Conservation (phyloP, 257 asterid genomes). For the Solanum lycopersicoides region DNA sequence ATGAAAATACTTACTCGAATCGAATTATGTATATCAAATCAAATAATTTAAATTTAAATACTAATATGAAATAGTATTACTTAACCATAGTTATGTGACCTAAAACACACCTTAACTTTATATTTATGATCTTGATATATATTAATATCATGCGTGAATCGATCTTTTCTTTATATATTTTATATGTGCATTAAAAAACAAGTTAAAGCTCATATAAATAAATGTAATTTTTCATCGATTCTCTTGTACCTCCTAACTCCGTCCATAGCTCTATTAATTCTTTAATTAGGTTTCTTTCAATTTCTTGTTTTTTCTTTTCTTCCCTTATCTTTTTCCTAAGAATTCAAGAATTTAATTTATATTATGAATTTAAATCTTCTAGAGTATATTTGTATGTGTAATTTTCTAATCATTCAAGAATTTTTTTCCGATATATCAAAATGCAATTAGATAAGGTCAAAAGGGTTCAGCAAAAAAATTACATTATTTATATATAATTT, state of each 20-base stretch:
- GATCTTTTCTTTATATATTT: neutral
- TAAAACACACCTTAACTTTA: neutral
- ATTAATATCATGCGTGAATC: neutral
- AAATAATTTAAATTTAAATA: neutral
- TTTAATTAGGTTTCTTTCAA: neutral
- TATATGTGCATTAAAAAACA: neutral
- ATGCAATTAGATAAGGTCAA: neutral
- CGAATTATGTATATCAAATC: neutral
- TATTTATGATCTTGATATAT: neutral
- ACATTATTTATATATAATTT: no score
- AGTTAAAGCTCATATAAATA: rapidly evolving
- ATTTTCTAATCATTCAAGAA: neutral
- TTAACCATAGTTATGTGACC: neutral
- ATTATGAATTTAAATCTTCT: neutral
- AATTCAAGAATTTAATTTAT: neutral
- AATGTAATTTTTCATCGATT: neutral
- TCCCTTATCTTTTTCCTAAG: neutral
- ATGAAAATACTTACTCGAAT: neutral
- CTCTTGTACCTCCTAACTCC: neutral
- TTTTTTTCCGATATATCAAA: neutral
- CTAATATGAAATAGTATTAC: neutral
- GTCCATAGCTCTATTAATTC: neutral
- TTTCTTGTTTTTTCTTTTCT: neutral
- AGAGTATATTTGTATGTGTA: neutral
- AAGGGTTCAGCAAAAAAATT: no score